A percentile compares a stretch with the other conserved stretches of the same genome.
Conservation (phyloP, 257 asterid genomes). For the Penstemon newberryi region DNA sequence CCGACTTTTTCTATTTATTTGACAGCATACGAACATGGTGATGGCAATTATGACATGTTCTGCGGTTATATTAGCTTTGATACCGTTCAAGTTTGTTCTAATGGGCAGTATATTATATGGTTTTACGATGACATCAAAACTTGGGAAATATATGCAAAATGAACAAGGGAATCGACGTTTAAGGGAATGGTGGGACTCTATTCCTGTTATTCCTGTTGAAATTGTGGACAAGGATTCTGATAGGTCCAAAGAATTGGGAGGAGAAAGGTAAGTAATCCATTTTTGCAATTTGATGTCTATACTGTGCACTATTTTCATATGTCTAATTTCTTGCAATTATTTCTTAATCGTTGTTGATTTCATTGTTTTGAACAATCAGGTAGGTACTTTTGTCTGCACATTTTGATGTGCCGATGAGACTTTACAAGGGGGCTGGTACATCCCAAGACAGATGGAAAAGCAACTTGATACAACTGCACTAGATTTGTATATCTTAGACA, state of each 20-base stretch:
- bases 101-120: conserved; percentile 40
- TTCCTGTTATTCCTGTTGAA: conserved; percentile 69
- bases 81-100: conserved; percentile 65
- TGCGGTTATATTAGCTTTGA: conserved; percentile 47
- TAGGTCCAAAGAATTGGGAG: conserved; percentile 8
- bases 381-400: background rate
- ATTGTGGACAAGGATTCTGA: conserved; percentile 36
- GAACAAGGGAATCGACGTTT: conserved; percentile 67
- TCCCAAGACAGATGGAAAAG: background rate
- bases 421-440: background rate
- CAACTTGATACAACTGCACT: background rate
- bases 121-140: conserved; percentile 42
- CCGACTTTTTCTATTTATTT: background rate
- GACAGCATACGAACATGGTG: conserved; percentile 73
- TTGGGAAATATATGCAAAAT: conserved; percentile 46
- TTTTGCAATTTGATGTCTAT: background rate
- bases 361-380: background rate
- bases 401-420: background rate
- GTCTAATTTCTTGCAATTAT: background rate
- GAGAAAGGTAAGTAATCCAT: background rate
- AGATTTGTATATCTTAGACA: background rate
- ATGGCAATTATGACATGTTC: conserved; percentile 39
- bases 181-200: conserved; percentile 95
- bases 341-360: background rate
- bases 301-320: background rate